Base-by-base conservation (phyloP, 2,329 filamentous ascomycete genomes). In the Fusarium anguioides region DNA sequence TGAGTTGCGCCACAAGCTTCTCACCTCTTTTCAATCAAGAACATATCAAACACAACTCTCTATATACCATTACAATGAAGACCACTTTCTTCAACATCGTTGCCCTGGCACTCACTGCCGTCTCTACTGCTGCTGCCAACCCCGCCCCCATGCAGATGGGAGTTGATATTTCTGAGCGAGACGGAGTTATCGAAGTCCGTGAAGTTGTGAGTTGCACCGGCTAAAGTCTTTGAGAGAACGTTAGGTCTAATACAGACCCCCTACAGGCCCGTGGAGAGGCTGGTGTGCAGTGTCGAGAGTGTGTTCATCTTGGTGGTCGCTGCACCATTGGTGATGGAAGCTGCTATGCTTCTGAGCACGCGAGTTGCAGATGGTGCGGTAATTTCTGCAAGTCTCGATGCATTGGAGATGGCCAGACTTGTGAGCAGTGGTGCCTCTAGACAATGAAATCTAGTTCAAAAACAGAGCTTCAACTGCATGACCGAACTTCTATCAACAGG, bases 361-460 rank as follows among this genome's bases (percentile, higher is more conserved):
- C 27, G 3, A 29, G 27, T 12, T 49, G 46, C 11, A 31, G 23
- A 4, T 49, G 46, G 33, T 49, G 46, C 27, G 46, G 33, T 5
- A 40, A 52, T 9, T 21, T n/a, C 23, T 33, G 46, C 46, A 49
- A 27, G 33, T 49, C 23, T 40, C 23, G 23, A 17, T 27, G 46
- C 18, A 49, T 49, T 3, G 33, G 33, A 21, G 33, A 27, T 21
- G 46, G 46, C 0, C 33, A 40, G 46, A 49, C 33, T 12, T 49
- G 46, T n/a, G 46, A 49, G 33, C 33, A 40, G 33, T 48, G 46
- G 46, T 48, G 46, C 17, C 45, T 48, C 8, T 26, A 37, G 17
- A 14, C 14, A 31, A 4, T 17, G 9, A 29, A 6, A 14, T 29
- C 10, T 10, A 29, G 11, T 29, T 3, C 11, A 9, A 14, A 29